Evolutionary conservation across 805 yeast genomes (phyloP).

Genomic region (Yarrowia alimentaria): DNA sequence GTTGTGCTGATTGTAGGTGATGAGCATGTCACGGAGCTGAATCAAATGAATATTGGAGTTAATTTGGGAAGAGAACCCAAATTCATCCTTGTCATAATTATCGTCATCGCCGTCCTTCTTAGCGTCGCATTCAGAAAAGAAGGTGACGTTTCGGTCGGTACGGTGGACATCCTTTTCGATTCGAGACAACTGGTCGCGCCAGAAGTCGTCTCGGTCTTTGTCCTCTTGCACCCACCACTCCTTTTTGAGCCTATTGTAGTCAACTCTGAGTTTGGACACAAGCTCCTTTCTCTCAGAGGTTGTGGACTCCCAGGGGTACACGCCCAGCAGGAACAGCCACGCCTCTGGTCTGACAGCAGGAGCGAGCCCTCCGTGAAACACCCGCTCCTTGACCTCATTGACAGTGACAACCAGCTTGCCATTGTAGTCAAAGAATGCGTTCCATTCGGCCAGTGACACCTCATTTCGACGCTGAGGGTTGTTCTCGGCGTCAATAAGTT

Average conservation of each 20-base stretch:
- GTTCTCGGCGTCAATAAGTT: slow-evolving; percentile 47
- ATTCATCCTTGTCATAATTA: slow-evolving; percentile 18
- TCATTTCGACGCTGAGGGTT: slow-evolving; percentile 70
- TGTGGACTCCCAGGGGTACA: slow-evolving; percentile 87
- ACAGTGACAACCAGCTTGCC: slow-evolving; percentile 75
- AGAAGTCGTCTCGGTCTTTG: slow-evolving; percentile 60
- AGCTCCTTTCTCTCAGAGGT: slow-evolving; percentile 63
- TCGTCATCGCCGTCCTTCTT: slow-evolving; percentile 55
- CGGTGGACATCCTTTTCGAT: slow-evolving; percentile 92
- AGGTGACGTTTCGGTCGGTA: slow-evolving; percentile 74
- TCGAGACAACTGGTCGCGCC: slow-evolving; percentile 85
- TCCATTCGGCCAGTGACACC: slow-evolving; percentile 76
- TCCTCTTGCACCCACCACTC: slow-evolving; percentile 67
- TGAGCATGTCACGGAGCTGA: slow-evolving; percentile 68
- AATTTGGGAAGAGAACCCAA: slow-evolving; percentile 22
- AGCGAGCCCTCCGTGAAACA: slow-evolving; percentile 86
- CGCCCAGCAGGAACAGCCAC: slow-evolving; percentile 81
- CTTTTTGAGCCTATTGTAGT: slow-evolving; percentile 61
- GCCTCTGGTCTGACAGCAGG: slow-evolving; percentile 64
- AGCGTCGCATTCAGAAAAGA: slow-evolving; percentile 53
- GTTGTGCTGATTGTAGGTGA: slow-evolving; percentile 84
- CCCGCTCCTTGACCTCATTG: slow-evolving; percentile 72
- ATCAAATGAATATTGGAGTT: slow-evolving; percentile 73
- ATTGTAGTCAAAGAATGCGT: slow-evolving; percentile 69
- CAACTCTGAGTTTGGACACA: slow-evolving; percentile 52